Conservation (phyloP, 345 rosid genomes). For the Euclidium syriacum region DNA sequence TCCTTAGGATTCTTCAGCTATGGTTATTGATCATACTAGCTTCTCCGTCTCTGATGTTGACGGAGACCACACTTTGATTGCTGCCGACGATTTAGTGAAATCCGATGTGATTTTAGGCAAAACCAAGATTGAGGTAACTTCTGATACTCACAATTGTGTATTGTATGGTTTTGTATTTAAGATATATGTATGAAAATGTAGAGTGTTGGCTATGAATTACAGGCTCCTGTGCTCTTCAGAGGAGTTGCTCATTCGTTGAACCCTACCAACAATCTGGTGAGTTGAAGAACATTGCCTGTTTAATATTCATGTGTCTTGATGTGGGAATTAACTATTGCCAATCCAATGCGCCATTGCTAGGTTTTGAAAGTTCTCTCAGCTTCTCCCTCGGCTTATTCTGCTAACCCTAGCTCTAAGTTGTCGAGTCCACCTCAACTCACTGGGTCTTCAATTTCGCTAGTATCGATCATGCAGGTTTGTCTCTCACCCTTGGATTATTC, state of each 20-base stretch:
- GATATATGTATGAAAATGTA: neutral
- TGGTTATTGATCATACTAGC: conserved; percentile 59
- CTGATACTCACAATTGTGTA: neutral
- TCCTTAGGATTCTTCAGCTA: conserved; percentile 49
- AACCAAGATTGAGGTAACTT: conserved; percentile 43
- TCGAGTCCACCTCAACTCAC: conserved; percentile 52
- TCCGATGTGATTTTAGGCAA: conserved; percentile 55
- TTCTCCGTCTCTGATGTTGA: conserved; percentile 46
- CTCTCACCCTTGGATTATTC: neutral
- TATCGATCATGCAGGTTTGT: conserved; percentile 57
- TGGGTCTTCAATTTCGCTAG: conserved; percentile 57
- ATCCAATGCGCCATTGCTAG: conserved; percentile 26
- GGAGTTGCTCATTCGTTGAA: conserved; percentile 68
- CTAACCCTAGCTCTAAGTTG: conserved; percentile 52
- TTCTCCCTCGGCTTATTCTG: conserved; percentile 69
- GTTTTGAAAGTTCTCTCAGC: conserved; percentile 63
- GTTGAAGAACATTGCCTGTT: neutral
- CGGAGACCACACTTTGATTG: conserved; percentile 61
- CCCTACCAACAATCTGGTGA: conserved; percentile 53
- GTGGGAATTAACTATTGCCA: neutral
- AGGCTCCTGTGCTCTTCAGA: conserved; percentile 62
- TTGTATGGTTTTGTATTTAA: neutral
- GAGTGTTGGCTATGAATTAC: conserved; percentile 8
- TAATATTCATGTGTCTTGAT: neutral
- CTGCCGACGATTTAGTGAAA: conserved; percentile 43